phyloP scores from a whole-genome alignment of 495 filamentous ascomycete genomes.

The Penicillium daleae region DNA sequence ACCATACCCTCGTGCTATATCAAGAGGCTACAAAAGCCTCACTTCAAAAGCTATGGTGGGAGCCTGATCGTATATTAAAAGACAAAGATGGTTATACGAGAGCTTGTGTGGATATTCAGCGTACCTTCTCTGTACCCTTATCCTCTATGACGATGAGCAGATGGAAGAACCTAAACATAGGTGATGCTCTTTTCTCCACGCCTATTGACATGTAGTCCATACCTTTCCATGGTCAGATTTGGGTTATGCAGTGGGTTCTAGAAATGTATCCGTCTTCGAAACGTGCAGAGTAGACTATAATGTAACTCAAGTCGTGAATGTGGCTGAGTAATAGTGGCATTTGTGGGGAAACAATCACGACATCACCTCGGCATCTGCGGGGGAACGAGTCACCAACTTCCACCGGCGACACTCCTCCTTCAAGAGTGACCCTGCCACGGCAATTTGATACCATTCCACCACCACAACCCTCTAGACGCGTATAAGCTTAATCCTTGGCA shows the following conservation, averaged over 20 bases:
- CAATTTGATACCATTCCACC: neutral
- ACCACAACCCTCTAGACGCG: neutral
- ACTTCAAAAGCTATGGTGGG: neutral
- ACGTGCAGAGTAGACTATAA: neutral
- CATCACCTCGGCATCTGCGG: neutral
- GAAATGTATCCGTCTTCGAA: neutral
- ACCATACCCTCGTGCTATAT: neutral
- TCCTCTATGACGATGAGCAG: neutral
- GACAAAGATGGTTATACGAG: neutral
- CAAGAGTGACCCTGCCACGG: neutral
- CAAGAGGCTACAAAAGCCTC: neutral
- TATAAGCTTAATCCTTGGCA: conserved; percentile 2
- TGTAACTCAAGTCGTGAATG: neutral
- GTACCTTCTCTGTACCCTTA: neutral
- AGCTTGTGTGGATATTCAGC: neutral
- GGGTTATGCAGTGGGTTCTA: no score
- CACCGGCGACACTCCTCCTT: neutral
- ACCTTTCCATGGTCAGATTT: no score
- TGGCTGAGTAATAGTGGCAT: neutral
- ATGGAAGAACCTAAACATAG: neutral
- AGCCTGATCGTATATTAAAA: neutral
- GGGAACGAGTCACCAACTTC: neutral
- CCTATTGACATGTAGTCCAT: neutral
- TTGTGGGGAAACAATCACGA: neutral
- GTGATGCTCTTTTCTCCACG: neutral